Percentiles rank a stretch among this genome's conserved stretches.
These are phyloP conservation scores for Astrothelium subdiscretum DNA, from an alignment of 495 filamentous ascomycete genomes.

Conservation along the genomic window DNA sequence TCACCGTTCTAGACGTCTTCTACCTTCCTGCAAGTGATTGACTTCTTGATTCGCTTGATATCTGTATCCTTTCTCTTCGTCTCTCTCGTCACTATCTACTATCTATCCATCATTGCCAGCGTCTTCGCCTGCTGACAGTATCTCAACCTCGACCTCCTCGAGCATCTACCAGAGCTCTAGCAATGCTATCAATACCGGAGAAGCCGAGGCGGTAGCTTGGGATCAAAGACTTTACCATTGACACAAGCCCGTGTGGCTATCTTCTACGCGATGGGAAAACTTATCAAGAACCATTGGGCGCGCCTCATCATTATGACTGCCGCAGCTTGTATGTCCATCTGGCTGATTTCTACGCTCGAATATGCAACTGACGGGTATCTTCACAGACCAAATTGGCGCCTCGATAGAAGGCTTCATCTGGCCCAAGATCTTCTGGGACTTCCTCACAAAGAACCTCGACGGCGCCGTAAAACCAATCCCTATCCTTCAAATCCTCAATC, in stretches of 20 bases:
- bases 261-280: slow-evolving; percentile 63
- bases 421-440: slow-evolving; percentile 99
- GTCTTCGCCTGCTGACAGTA: not conserved
- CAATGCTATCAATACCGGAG: not conserved
- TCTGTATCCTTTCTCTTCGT: not conserved
- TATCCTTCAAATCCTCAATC: slow-evolving; percentile 84
- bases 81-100: not conserved
- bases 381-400: slow-evolving; percentile 71
- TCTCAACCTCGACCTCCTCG: not conserved
- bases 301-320: slow-evolving; percentile 82
- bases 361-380: slow-evolving; percentile 23
- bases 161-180: not conserved
- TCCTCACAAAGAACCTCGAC: slow-evolving; percentile 83
- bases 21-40: not conserved
- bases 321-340: slow-evolving; percentile 55
- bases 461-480: slow-evolving; percentile 74
- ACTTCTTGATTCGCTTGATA: not conserved
- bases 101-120: not conserved
- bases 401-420: slow-evolving; percentile 86
- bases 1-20: not conserved
- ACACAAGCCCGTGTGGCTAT: not conserved
- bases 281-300: slow-evolving; percentile 99
- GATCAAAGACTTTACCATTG: not conserved
- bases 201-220: not conserved
- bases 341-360: not conserved